Base-by-base conservation (phyloP, 768 basidiomycete genomes). In the Leccinum truebloodii region DNA sequence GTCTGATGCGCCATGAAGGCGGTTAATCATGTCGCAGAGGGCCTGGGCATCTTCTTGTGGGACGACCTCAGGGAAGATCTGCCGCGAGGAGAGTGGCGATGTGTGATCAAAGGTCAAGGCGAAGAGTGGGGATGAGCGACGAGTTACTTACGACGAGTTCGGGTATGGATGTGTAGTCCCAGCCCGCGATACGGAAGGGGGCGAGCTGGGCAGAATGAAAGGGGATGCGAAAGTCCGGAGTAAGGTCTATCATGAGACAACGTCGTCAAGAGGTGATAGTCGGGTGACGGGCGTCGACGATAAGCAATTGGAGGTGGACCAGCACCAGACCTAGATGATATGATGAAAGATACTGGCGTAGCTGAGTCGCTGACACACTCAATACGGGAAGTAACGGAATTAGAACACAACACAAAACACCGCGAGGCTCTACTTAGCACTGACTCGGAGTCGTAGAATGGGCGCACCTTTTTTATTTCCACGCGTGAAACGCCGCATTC, bases 131-230 rank as follows among this genome's bases (percentile, higher is more conserved):
- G 54, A 59, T 49, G 54, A 54, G 35, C n/a, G 7, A n/a, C 24
- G 28, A 12, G 13, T 0, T 7, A 70, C 72, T 59, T 58, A 75
- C 72, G 37, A 65, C 66, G 6, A 73, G 64, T 59, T 73, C 68
- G 6, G 65, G 69, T 3, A 71, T 55, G 13, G 56, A 55, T 37
- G 69, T 54, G 30, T 73, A 73, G 54, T 71, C 64, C 72, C 72
- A 73, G 22, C 71, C 69, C 7, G 59, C 16, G 30, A 75, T 64
- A 14, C 65, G 66, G 2, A 66, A 54, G 13, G 72, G 72, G 0
- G 72, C 73, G 22, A 73, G 71, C 55, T 70, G 71, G 18, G 66
- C 57, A 7, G 67, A 69, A 51, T 73, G 72, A 7, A 71, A 75
- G 22, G 71, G 73, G 39, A 73, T 61, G 14, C 26, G 69, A 50